Evolutionary conservation across 176 grass and related monocot genomes (phyloP).

Genomic region (Carex littledalei): DNA sequence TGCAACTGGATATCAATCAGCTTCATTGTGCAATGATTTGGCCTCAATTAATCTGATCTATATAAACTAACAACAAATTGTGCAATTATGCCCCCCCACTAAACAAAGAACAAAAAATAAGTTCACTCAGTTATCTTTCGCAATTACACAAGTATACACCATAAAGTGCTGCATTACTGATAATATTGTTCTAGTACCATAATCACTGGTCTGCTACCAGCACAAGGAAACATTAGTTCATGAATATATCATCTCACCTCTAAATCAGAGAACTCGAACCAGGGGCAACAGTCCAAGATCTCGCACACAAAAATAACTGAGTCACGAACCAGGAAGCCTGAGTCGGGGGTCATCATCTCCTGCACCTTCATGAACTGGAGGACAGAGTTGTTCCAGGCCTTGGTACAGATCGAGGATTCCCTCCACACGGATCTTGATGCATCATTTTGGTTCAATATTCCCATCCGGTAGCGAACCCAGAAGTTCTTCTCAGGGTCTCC

Average conservation of each 20-base stretch:
- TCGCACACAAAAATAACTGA: slow-evolving; percentile 81
- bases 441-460: slow-evolving; percentile 85
- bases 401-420: slow-evolving; percentile 99
- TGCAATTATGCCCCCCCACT: neutral
- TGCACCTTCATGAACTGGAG: slow-evolving; percentile 98
- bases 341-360: slow-evolving; percentile 75
- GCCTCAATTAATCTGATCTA: neutral
- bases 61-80: neutral
- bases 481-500: slow-evolving; percentile 90
- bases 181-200: neutral
- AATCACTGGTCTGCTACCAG: neutral
- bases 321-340: slow-evolving; percentile 86
- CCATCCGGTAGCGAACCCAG: slow-evolving; percentile 96
- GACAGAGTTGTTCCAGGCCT: slow-evolving; percentile 99
- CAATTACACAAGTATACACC: neutral
- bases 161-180: neutral
- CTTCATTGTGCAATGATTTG: slow-evolving; percentile 2
- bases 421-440: slow-evolving; percentile 82
- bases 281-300: slow-evolving; percentile 95
- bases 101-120: neutral
- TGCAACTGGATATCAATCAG: neutral
- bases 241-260: slow-evolving; percentile 58
- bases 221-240: neutral
- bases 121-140: neutral
- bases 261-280: slow-evolving; percentile 99